Evolutionary conservation across 345 rosid species (phyloP).

Genomic region (Hibiscus syriacus): DNA sequence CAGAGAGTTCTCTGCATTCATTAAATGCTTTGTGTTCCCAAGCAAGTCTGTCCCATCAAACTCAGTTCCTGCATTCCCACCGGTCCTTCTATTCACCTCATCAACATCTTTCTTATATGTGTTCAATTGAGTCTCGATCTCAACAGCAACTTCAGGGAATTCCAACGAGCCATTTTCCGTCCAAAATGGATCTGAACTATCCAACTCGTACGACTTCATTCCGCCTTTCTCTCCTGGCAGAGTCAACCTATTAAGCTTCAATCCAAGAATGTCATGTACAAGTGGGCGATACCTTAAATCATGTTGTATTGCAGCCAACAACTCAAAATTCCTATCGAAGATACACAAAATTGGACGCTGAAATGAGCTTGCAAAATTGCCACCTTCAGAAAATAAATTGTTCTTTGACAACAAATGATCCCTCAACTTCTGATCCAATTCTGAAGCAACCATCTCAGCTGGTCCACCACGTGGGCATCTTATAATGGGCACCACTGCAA

Average conservation of each 20-base stretch:
- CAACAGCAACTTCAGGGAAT: slow-evolving; percentile 96
- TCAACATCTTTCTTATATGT: slow-evolving; percentile 96
- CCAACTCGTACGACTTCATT: slow-evolving; percentile 76
- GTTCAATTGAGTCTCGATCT: slow-evolving; percentile 80
- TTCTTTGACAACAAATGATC: not conserved
- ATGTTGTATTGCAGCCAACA: not conserved
- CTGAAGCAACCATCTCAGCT: not conserved
- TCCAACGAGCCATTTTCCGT: slow-evolving; percentile 73
- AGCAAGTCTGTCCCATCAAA: slow-evolving; percentile 84
- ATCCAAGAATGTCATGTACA: not conserved
- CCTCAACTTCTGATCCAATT: not conserved
- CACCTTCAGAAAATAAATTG: not conserved
- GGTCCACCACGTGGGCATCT: not conserved
- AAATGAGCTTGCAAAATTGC: not conserved
- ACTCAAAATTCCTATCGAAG: not conserved
- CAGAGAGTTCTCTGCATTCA: slow-evolving; percentile 95
- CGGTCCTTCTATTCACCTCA: slow-evolving; percentile 88
- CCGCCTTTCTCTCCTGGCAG: slow-evolving; percentile 94
- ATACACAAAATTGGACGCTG: not conserved
- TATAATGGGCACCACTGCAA: not conserved
- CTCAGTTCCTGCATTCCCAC: slow-evolving; percentile 81
- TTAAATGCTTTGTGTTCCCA: slow-evolving; percentile 93
- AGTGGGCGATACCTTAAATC: not conserved
- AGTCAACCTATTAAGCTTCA: slow-evolving; percentile 43
- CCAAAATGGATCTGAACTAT: slow-evolving; percentile 88